phyloP scores from a whole-genome alignment of 768 basidiomycete species.

The Mycena rosella region DNA sequence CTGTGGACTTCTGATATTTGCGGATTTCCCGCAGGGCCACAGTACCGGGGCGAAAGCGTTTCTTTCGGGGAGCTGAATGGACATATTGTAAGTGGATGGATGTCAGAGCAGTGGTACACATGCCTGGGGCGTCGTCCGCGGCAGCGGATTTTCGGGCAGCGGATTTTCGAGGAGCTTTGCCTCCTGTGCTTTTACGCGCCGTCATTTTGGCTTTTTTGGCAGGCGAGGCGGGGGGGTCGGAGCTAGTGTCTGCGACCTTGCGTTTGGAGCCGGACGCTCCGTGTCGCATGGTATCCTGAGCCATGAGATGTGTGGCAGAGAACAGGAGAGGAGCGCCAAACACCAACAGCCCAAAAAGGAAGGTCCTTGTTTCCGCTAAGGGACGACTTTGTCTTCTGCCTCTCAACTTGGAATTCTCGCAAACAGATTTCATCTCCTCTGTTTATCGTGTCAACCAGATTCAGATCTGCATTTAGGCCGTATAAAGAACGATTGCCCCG shows the following conservation, averaged over 20 bases:
- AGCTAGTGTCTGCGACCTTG: constrained; percentile 54
- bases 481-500: too few species aligned
- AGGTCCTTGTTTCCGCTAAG: too few species aligned
- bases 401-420: too few species aligned
- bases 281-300: constrained; percentile 78
- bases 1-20: constrained; percentile 94
- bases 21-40: constrained; percentile 93
- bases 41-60: constrained; percentile 91
- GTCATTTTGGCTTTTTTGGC: constrained; percentile 70
- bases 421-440: too few species aligned
- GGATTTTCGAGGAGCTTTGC: constrained; percentile 60
- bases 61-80: constrained; percentile 47
- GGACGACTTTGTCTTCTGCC: too few species aligned
- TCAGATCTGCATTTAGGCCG: too few species aligned
- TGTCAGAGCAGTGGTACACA: constrained; percentile 26
- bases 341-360: too few species aligned
- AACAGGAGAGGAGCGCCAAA: neutral
- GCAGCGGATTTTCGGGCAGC: constrained; percentile 21
- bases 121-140: constrained; percentile 40
- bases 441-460: too few species aligned
- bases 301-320: constrained; percentile 63
- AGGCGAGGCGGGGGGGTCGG: constrained; percentile 63
- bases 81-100: constrained; percentile 1
- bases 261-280: constrained; percentile 59
- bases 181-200: constrained; percentile 90